phyloP scores from a whole-genome alignment of 2,329 filamentous ascomycete genomes.

The Penicillium sp. region DNA sequence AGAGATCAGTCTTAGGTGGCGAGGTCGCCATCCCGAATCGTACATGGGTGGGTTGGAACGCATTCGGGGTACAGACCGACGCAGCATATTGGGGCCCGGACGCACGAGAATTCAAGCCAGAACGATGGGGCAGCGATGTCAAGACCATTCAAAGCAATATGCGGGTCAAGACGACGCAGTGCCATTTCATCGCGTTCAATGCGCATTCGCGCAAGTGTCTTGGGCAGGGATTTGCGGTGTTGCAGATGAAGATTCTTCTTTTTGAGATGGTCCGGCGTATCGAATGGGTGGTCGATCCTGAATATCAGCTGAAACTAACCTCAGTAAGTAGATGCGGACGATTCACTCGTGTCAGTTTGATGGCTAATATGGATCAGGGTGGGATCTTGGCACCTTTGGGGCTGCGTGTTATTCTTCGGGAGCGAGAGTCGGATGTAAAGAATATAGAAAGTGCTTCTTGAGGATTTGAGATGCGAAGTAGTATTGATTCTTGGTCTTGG shows the following conservation, averaged over 20 bases:
- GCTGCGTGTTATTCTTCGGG: constrained; percentile 14
- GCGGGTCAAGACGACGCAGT: constrained; percentile 22
- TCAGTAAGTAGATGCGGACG: constrained; percentile 17
- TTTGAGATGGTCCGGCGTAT: constrained; percentile 21
- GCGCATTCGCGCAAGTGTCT: constrained; percentile 27
- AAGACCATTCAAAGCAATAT: constrained; percentile 26
- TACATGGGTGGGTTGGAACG: constrained; percentile 41
- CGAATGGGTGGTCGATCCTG: constrained; percentile 19
- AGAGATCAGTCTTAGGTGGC: constrained; percentile 24
- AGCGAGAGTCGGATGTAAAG: constrained; percentile 2
- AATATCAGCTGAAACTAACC: constrained; percentile 23
- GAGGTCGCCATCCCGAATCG: constrained; percentile 32
- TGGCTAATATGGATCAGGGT: constrained; percentile 15
- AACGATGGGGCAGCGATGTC: constrained; percentile 35
- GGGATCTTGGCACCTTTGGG: constrained; percentile 23
- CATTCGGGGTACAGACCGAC: constrained; percentile 39
- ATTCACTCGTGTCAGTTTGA: background rate
- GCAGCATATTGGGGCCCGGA: constrained; percentile 29
- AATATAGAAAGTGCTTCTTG: no score
- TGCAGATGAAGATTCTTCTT: constrained; percentile 24
- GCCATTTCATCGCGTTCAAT: constrained; percentile 30
- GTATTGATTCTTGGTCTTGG: no score
- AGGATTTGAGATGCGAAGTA: no score
- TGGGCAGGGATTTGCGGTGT: constrained; percentile 27
- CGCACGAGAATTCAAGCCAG: constrained; percentile 31